Evolutionary conservation across 495 filamentous ascomycete genomes (phyloP).

Genomic region (Trichoderma reesei): DNA sequence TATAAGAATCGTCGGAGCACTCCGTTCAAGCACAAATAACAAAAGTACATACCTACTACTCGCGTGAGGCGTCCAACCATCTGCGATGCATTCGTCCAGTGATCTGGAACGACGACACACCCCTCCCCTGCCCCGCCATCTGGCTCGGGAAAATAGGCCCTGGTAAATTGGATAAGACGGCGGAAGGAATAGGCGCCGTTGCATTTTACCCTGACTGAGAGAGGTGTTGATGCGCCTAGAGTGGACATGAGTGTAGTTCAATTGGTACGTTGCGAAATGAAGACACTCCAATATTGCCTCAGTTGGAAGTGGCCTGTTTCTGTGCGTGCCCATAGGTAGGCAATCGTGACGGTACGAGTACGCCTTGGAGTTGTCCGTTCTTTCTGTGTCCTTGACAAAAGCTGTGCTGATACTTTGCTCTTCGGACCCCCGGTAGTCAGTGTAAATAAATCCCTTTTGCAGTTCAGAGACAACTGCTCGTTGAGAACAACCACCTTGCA

Average conservation of each 20-base stretch:
- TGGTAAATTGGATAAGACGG: neutral
- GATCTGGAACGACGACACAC: conserved; percentile 1
- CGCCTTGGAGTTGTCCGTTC: neutral
- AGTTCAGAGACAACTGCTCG: neutral
- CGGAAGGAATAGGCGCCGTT: conserved; percentile 2
- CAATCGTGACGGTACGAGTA: neutral
- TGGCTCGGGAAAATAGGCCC: conserved; percentile 8
- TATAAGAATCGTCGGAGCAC: neutral
- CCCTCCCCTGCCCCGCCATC: conserved; percentile 1
- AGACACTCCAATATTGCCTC: neutral
- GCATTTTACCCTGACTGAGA: neutral
- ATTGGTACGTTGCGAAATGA: neutral
- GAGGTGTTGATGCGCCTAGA: neutral
- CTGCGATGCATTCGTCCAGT: neutral
- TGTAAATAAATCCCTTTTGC: no score
- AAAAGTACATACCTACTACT: no score
- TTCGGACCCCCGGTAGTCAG: no score
- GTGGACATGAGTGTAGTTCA: neutral
- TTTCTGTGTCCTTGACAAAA: neutral
- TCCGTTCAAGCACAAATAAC: no score
- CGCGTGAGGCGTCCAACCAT: neutral
- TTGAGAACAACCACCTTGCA: neutral
- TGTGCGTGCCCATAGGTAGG: neutral
- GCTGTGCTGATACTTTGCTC: neutral
- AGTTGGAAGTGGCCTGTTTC: neutral